These are phyloP conservation scores for Geranium brycei DNA, from an alignment of 345 rosid species.

Conservation along the genomic window DNA sequence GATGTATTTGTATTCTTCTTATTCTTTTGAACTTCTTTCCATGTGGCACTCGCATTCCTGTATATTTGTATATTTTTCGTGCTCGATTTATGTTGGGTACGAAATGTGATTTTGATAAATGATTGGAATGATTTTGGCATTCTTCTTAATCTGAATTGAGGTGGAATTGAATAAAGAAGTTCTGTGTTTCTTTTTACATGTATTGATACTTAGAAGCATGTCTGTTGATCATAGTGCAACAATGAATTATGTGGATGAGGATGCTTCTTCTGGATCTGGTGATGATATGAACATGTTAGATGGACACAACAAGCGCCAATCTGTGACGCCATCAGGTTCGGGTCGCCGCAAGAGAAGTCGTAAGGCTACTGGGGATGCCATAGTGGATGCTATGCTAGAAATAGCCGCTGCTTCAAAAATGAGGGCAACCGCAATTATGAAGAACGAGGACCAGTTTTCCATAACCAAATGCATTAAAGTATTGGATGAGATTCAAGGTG, in stretches of 20 bases:
- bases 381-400: conserved; percentile 83
- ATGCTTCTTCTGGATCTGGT: conserved; percentile 48
- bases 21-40: too few species aligned
- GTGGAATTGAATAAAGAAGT: not conserved
- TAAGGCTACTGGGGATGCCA: conserved; percentile 70
- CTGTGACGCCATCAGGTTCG: conserved; percentile 27
- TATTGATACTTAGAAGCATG: conserved; percentile 6
- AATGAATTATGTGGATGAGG: conserved; percentile 36
- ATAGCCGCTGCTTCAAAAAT: conserved; percentile 73
- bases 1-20: too few species aligned
- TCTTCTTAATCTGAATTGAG: not conserved
- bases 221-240: conserved; percentile 22
- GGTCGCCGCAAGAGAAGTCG: conserved; percentile 53
- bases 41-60: not conserved
- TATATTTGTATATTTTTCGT: too few species aligned
- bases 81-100: too few species aligned
- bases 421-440: conserved; percentile 61
- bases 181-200: not conserved
- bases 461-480: conserved; percentile 78
- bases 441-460: conserved; percentile 59
- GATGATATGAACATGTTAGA: conserved; percentile 42
- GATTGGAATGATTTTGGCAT: not conserved
- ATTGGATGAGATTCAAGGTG: conserved; percentile 64
- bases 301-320: conserved; percentile 42
- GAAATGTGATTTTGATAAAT: too few species aligned